These are phyloP conservation scores for Chondrostereum purpureum DNA, from an alignment of 1,284 basidiomycete species.

Conservation along the genomic window DNA sequence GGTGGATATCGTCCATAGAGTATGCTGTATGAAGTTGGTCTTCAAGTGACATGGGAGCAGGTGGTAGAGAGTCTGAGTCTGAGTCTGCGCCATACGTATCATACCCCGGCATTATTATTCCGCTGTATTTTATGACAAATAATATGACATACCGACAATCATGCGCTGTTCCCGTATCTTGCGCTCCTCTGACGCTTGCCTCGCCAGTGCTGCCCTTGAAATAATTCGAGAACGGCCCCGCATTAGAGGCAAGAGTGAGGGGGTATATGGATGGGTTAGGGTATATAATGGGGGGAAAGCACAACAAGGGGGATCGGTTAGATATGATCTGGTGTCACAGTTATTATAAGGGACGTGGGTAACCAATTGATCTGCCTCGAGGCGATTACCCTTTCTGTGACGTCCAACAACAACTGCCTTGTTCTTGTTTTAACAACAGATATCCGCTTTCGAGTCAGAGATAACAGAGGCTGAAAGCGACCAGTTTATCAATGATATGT, in stretches of 20 bases:
- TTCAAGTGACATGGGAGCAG: slow-evolving; percentile 28
- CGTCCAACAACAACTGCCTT: background rate
- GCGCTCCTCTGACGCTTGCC: slow-evolving; percentile 44
- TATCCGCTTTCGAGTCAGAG: background rate
- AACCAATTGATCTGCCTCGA: background rate
- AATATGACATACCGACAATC: background rate
- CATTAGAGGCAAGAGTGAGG: slow-evolving; percentile 16
- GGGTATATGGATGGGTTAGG: slow-evolving; percentile 7
- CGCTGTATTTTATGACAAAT: background rate
- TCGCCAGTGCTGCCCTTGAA: slow-evolving; percentile 39
- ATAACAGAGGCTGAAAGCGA: background rate
- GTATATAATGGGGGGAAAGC: slow-evolving; percentile 16
- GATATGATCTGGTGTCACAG: background rate
- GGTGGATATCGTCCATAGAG: slow-evolving; percentile 56
- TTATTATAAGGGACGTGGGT: background rate
- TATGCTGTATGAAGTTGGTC: slow-evolving; percentile 64
- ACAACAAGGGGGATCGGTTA: slow-evolving; percentile 7
- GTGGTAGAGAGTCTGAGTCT: slow-evolving; percentile 9
- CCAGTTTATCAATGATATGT: background rate
- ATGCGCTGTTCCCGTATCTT: slow-evolving; percentile 8
- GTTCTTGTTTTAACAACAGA: background rate
- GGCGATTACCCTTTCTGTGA: background rate
- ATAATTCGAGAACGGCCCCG: slow-evolving; percentile 45
- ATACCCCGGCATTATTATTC: background rate
- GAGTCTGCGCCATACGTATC: background rate